phyloP scores from a whole-genome alignment of 2,329 filamentous ascomycete genomes.

The Ascochyta clinopodiicola region DNA sequence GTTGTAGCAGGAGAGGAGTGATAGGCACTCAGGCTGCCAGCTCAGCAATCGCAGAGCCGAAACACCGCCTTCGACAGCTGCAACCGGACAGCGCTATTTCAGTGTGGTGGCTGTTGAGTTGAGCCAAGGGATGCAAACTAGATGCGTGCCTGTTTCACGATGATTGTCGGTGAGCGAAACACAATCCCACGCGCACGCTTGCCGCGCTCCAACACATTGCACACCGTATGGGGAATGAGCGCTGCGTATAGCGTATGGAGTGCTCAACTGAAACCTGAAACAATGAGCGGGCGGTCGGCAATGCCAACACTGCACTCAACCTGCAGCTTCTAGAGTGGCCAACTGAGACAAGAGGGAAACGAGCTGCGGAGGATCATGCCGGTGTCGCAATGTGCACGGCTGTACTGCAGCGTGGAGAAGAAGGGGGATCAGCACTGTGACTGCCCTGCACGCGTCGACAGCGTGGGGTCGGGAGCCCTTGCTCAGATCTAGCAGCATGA shows the following conservation, averaged over 20 bases:
- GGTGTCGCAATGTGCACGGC: constrained; percentile 7
- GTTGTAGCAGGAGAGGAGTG: neutral
- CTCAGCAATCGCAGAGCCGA: constrained; percentile 3
- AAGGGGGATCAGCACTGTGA: constrained; percentile 25
- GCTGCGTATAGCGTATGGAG: constrained; percentile 9
- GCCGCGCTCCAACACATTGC: constrained; percentile 9
- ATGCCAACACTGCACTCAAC: constrained; percentile 5
- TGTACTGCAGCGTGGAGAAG: constrained; percentile 14
- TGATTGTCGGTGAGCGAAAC: constrained; percentile 20
- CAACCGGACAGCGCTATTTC: constrained; percentile 5
- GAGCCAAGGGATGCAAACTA: constrained; percentile 6
- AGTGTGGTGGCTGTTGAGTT: constrained; percentile 7
- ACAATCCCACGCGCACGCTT: constrained; percentile 10
- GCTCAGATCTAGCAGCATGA: constrained; percentile 18
- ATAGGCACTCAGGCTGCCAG: constrained; percentile 11
- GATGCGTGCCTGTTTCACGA: constrained; percentile 17
- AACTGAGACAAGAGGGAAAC: constrained; percentile 2
- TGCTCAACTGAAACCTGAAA: neutral
- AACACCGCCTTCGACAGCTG: constrained; percentile 6
- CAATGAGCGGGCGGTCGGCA: neutral
- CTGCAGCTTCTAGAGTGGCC: constrained; percentile 8
- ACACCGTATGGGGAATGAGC: constrained; percentile 15
- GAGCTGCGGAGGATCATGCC: constrained; percentile 3
- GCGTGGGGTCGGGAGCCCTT: constrained; percentile 25
- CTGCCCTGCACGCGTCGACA: constrained; percentile 19